Evolutionary conservation across 441 rosid genomes (phyloP).

Genomic region (Brassica hybrid): DNA sequence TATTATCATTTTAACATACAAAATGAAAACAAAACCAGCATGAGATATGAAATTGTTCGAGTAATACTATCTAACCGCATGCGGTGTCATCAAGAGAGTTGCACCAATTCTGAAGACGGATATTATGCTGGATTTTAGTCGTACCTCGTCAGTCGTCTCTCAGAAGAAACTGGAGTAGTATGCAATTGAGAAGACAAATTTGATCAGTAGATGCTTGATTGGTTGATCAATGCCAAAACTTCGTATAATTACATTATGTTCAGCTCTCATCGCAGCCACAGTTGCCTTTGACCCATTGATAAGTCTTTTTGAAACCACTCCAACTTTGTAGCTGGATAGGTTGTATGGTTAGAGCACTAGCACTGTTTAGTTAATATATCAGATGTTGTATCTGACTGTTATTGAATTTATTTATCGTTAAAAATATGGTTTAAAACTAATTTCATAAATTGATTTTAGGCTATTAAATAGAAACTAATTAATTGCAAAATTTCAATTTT

Average conservation of each 20-base stretch:
- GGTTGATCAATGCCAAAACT: not conserved
- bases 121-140: constrained; percentile 2
- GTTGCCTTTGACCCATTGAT: not conserved
- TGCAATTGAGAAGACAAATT: not conserved
- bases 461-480: not conserved
- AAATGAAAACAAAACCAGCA: not conserved
- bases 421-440: not conserved
- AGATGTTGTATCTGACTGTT: not conserved
- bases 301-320: not conserved
- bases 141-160: not conserved
- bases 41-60: not conserved
- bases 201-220: not conserved
- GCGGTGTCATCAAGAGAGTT: not conserved
- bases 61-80: not conserved
- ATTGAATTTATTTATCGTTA: not conserved
- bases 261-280: not conserved
- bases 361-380: not conserved
- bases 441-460: not conserved
- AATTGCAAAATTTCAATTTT: not conserved
- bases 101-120: not conserved
- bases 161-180: not conserved
- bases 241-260: not conserved
- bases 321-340: not conserved
- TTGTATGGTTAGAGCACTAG: not conserved
- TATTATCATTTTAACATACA: not conserved